Evolutionary conservation across 129 eudicot genomes (phyloP), one percentile per base, ranked within the genome.

Genomic region (Escallonia rubra): DNA sequence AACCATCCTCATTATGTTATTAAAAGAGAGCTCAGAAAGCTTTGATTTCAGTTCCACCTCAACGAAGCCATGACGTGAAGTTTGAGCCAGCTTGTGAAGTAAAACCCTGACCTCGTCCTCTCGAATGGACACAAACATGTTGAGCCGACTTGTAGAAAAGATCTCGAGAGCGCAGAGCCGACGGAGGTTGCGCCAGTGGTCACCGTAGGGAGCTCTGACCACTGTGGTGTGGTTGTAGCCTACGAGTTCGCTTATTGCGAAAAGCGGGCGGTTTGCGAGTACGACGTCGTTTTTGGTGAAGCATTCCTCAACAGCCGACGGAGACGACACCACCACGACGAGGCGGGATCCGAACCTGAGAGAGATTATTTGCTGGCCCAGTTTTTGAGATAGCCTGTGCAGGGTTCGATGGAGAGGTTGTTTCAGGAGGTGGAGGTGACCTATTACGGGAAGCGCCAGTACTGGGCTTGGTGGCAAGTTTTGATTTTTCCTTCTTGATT

Each of bases 391-490:
- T 64, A 79, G 70, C 6, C 41, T 16, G 39, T 69, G 61, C 10
- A 79, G 56, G 44, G 70, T 79, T 8, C 77, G 65, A 66, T 79
- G 77, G 41, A 79, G 65, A 10, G 84, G 74, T 14, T 14, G 59
- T 60, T 47, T 54, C 7, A 79, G 65, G 74, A 74, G 80, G 65
- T 79, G 77, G 55, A 79, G 70, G 57, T 79, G 84, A 60, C 84
- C 84, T 41, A 74, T 6, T 41, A 79, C 4, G 4, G 84, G 84
- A 4, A 79, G 70, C 1, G 65, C 34, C 12, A 57, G 70, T 0
- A 56, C 41, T 13, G 81, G 83, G 51, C 42, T 43, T 10, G 79
- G 79, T 3, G 79, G 83, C 8, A 78, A 62, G 7, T 57, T 46
- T 23, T 23, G 34, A 23, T 46, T 6, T 46, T 9, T 6, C 6